These are phyloP conservation scores for Onygenales sp. DNA, from an alignment of 2,329 filamentous ascomycete genomes.

Conservation along the genomic window DNA sequence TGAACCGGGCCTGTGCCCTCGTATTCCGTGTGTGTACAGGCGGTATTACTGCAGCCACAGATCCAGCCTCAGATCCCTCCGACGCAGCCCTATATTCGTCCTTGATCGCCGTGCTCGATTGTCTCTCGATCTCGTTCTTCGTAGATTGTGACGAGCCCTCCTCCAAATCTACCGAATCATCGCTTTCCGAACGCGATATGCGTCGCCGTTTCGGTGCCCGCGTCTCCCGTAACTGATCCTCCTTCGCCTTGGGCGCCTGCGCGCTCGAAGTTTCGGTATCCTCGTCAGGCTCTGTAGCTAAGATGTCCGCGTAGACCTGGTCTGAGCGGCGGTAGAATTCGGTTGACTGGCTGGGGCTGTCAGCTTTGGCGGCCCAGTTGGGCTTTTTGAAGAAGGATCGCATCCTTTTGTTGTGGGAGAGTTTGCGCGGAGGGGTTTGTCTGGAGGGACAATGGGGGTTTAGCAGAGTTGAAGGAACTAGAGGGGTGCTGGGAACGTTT, in stretches of 20 bases:
- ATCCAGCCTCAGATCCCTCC: no score
- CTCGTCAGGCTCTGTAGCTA: conserved; percentile 28
- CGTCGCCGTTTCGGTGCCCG: conserved; percentile 15
- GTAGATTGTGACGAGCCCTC: no score
- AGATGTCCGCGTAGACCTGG: conserved; percentile 37
- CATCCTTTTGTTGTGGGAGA: conserved; percentile 6
- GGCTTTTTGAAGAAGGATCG: conserved; percentile 48
- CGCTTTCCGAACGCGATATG: conserved; percentile 12
- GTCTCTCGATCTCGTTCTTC: no score
- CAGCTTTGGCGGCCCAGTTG: conserved; percentile 35
- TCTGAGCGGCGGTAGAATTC: conserved; percentile 42
- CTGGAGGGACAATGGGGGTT: background rate
- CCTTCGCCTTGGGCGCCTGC: conserved; percentile 9
- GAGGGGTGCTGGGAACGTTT: no score
- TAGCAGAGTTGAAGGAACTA: background rate
- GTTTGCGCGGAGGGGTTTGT: background rate
- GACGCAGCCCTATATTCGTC: no score
- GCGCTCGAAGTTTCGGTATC: conserved; percentile 7
- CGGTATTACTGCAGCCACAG: no score
- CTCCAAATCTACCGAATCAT: background rate
- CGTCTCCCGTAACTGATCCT: background rate
- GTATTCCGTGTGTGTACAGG: background rate
- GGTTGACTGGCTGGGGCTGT: conserved; percentile 20
- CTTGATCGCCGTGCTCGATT: no score
- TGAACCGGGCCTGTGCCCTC: background rate